Percentiles rank a stretch among this genome's conserved stretches.
These are phyloP conservation scores for Globisporangium abappressorium DNA, from an alignment of 352 stramenopile species.

Conservation along the genomic window DNA sequence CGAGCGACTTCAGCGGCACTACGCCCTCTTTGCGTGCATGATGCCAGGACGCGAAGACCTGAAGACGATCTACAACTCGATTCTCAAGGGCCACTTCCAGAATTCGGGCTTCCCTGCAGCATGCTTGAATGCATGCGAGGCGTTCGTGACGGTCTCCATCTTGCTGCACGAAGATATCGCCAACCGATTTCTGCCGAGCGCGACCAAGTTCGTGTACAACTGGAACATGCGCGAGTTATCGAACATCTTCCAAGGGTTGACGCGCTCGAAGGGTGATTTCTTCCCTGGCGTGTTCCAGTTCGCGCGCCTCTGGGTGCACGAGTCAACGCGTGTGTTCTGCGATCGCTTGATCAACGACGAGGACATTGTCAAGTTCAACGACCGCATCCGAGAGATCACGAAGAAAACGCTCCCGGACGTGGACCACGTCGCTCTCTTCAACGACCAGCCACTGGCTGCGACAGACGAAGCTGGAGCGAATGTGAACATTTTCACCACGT, in stretches of 20 bases:
- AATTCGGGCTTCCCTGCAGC: conserved; percentile 69
- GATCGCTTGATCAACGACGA: conserved; percentile 96
- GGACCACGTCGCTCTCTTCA: conserved; percentile 83
- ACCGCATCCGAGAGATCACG: conserved; percentile 89
- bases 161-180: conserved; percentile 92
- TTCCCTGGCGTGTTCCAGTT: conserved; percentile 87
- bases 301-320: conserved; percentile 94
- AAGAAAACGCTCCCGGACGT: conserved; percentile 92
- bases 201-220: conserved; percentile 99
- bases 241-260: conserved; percentile 96
- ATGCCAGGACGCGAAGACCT: conserved; percentile 95
- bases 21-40: conserved; percentile 94
- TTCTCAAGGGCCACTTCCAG: conserved; percentile 93
- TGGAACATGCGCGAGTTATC: conserved; percentile 97
- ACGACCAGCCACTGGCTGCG: conserved; percentile 40
- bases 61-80: conserved; percentile 95
- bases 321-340: conserved; percentile 96
- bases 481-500: conserved; percentile 95
- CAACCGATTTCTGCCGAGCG: conserved; percentile 93
- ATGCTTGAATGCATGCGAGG: conserved; percentile 68
- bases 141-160: conserved; percentile 91
- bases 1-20: conserved; percentile 94
- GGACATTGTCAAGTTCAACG: conserved; percentile 92
- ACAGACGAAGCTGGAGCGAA: conserved; percentile 31
- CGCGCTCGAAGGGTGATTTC: conserved; percentile 90